phyloP scores from a whole-genome alignment of 345 rosid genomes.

The Gossypium anomalum region DNA sequence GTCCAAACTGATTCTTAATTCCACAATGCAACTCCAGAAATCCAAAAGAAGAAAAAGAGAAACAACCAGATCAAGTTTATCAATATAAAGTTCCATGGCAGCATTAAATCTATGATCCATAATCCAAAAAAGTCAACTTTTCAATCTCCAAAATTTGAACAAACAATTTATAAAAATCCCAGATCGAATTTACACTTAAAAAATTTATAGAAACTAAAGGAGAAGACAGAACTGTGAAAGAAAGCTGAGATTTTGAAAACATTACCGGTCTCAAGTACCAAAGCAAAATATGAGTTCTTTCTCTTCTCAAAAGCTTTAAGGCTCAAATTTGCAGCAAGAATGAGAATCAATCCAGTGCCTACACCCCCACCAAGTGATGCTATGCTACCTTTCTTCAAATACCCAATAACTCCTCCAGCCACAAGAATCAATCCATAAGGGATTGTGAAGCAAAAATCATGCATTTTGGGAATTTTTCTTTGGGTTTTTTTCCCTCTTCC shows the following conservation, averaged over 20 bases:
- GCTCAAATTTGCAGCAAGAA: slow-evolving; percentile 81
- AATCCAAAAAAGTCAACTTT: slow-evolving; percentile 4
- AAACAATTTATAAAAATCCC: slow-evolving; percentile 14
- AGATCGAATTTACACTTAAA: slow-evolving; percentile 9
- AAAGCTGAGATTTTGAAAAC: background rate
- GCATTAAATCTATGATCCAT: slow-evolving; percentile 7
- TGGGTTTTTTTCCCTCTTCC: background rate
- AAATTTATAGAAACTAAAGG: background rate
- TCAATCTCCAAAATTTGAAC: background rate
- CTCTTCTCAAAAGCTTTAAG: slow-evolving; percentile 77
- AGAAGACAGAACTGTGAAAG: background rate
- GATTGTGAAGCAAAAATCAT: slow-evolving; percentile 96
- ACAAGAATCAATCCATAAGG: slow-evolving; percentile 84
- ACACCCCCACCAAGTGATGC: slow-evolving; percentile 85
- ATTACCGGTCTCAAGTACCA: slow-evolving; percentile 71
- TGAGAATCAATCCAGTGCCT: slow-evolving; percentile 64
- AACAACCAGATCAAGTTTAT: background rate
- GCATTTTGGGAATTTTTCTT: slow-evolving; percentile 38
- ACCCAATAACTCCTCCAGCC: slow-evolving; percentile 82
- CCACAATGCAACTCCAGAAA: background rate
- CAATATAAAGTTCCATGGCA: background rate
- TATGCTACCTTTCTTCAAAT: slow-evolving; percentile 62
- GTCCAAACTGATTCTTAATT: background rate
- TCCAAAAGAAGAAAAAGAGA: background rate
- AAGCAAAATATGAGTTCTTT: slow-evolving; percentile 58